Base-by-base conservation (phyloP, 768 basidiomycete species). In the Agrocybe praecox region DNA sequence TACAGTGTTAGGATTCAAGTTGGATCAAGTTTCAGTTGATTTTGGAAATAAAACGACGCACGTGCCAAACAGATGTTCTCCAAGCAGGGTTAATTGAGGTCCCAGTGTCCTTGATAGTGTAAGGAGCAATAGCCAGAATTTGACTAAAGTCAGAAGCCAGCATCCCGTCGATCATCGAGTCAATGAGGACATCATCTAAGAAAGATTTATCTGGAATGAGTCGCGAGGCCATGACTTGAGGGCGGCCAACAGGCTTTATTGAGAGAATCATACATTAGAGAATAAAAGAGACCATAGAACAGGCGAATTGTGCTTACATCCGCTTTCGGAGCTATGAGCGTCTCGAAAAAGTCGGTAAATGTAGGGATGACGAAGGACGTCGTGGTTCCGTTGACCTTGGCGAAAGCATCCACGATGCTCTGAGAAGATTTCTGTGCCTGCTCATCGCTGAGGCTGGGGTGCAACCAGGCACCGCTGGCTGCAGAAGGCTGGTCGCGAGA, bases 131-230 rank as follows among this genome's bases (percentile, higher is more conserved):
- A 6, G 56, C 52, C 12, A 63, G 54, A 21, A 65, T 65, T 23
- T 65, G 64, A 14, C 55, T 32, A 29, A 65, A 65, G 42, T 65
- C 64, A 10, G 64, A 61, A 15, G 54, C 57, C 14, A 65, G 53
- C 56, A 65, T 61, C 5, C 46, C 60, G 10, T 61, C 53, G 12
- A 49, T 57, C 51, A 65, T 54, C 0, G 58, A 33, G 6, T 63
- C 60, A 23, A 65, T 53, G 12, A 63, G 44, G 5, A 49, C 33
- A 2, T 61, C 58, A 34, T 65, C 57, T 14, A 12, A 40, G 3
- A 63, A 55, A 12, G 55, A 53, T 19, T 59, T 29, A 7, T 49
- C 33, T 5, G 60, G 60, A 33, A 65, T 57, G 18, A 65, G 56
- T 15, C 64, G 59, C 5, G 52, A 59, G 6, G 60, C 60, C 45